Conservation (phyloP, 23 red algal genomes). For the Gracilaria domingensis region DNA sequence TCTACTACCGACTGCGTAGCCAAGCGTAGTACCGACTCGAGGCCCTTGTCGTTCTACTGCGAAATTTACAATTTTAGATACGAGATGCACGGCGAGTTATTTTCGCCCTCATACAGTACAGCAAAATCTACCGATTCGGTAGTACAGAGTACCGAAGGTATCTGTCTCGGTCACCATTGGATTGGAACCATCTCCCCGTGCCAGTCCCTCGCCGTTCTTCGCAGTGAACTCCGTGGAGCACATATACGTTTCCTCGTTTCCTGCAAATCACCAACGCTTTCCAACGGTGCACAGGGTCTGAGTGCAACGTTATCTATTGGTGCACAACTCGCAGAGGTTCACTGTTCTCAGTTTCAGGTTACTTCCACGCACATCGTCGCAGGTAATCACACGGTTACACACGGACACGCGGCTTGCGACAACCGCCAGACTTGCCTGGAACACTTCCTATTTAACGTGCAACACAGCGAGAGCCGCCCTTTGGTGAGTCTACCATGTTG, state of each 20-base stretch:
- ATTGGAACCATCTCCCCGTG: background rate
- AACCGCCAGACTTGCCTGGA: background rate
- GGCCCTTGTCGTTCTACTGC: too few species aligned
- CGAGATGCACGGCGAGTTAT: too few species aligned
- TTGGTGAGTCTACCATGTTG: background rate
- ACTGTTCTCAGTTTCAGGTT: background rate
- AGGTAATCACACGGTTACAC: slow-evolving; percentile 1
- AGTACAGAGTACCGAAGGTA: too few species aligned
- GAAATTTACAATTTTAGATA: too few species aligned
- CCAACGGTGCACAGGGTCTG: background rate
- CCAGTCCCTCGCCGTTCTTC: background rate
- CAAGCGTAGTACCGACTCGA: too few species aligned
- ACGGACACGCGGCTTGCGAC: background rate
- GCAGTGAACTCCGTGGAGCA: background rate
- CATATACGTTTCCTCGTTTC: background rate
- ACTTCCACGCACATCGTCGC: background rate
- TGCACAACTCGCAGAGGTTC: background rate
- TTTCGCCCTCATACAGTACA: too few species aligned
- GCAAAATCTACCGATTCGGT: too few species aligned
- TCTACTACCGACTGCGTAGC: too few species aligned
- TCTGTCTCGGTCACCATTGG: too few species aligned
- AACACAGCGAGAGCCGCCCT: background rate
- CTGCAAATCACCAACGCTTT: background rate
- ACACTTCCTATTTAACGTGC: background rate
- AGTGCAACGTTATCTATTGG: background rate